Evolutionary conservation across 345 rosid genomes (phyloP), one percentile per base, ranked within the genome.

Genomic region (Eucalyptus brandiana): DNA sequence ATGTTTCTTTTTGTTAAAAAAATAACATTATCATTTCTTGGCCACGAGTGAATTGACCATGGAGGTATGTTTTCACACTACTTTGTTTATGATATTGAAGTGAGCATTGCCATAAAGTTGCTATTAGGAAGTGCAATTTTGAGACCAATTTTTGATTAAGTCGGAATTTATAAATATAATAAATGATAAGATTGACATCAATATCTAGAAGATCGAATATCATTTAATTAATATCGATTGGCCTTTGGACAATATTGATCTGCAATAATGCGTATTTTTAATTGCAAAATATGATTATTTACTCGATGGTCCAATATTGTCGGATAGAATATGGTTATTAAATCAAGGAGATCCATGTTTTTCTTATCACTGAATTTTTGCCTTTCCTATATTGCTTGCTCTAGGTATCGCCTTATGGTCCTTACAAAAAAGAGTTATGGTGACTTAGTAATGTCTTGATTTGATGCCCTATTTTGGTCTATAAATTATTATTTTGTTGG

Each of bases 341-440:
- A 34, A 37, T 3, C 0, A 0, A 9, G 7, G 12, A 6, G 4
- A 23, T 34, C 12, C 2, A 1, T 11, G 7, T 10, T 37, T 37
- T 72, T 19, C 14, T 65, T 65, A 30, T 15, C 76, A 7, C 1
- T 2, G 6, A n/a, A 6, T 30, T 30, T 30, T 65, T 3, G 5
- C 37, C 76, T 65, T 65, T n/a, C 76, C 2, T 19, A 34, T 32
- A 34, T 19, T 37, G 8, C 28, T 72, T 19, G 6, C 8, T 37
- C 26, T 19, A 34, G 12, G 8, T 5, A 34, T 0, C 4, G 9
- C 26, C 45, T 72, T 37, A 19, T 42, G 4, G 4, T 37, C 45
- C 26, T 37, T 72, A 17, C 6, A 54, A 54, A 54, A 54, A 54
- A 56, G 26, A 24, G 62, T 9, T 56, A 56, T 4, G 12, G 13